phyloP scores from a whole-genome alignment of 2,329 filamentous ascomycete species.

The Coniochaeta ligniaria region DNA sequence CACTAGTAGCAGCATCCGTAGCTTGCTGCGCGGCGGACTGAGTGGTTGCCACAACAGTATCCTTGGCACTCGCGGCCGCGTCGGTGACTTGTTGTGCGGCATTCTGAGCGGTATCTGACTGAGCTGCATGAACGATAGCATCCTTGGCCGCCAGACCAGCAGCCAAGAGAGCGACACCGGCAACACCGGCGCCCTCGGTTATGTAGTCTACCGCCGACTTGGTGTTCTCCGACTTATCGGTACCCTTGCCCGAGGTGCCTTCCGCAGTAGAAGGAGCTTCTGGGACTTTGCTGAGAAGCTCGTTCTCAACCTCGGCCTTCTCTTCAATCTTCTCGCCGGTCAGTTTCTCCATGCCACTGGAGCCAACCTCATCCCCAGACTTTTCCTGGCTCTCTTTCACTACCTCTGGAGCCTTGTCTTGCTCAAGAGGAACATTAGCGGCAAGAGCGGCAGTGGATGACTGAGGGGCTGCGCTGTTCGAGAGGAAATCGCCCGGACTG shows the following conservation, averaged over 20 bases:
- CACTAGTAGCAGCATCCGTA: too few relatives aligned
- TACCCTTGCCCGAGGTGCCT: conserved; percentile 43
- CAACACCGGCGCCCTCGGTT: conserved; percentile 32
- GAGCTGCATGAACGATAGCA: background rate
- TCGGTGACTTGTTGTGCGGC: conserved; percentile 1
- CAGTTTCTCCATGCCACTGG: conserved; percentile 60
- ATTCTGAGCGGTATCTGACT: background rate
- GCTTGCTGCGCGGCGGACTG: background rate
- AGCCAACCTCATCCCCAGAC: conserved; percentile 58
- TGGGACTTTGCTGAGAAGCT: conserved; percentile 61
- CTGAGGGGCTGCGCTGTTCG: conserved; percentile 45
- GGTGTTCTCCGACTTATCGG: conserved; percentile 42
- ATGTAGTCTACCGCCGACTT: conserved; percentile 32
- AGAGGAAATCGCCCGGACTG: conserved; percentile 30
- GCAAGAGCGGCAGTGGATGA: conserved; percentile 65
- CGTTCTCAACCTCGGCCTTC: conserved; percentile 64
- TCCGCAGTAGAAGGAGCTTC: conserved; percentile 51
- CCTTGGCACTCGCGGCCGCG: conserved; percentile 2
- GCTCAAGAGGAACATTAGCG: conserved; percentile 55
- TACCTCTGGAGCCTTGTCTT: conserved; percentile 46
- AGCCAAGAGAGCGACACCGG: conserved; percentile 29
- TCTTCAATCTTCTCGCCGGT: conserved; percentile 32
- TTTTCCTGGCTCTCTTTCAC: conserved; percentile 68
- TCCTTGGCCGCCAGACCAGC: conserved; percentile 9
- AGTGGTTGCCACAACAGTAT: background rate